Evolutionary conservation across 2,329 filamentous ascomycete species (phyloP).

Genomic region (Claviceps fusiformis): DNA sequence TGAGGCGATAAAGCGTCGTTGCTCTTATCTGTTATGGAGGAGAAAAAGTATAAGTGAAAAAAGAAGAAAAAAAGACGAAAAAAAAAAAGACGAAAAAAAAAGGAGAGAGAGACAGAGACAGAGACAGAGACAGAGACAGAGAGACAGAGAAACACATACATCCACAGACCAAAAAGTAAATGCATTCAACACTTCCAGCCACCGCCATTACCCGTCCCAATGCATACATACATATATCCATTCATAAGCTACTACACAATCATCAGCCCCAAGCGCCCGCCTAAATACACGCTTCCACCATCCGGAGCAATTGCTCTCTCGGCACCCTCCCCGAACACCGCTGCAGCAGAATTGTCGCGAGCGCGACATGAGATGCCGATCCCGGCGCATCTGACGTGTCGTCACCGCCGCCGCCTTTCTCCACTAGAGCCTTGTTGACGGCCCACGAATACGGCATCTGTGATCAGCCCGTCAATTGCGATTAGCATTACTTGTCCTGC

Average conservation of each 20-base stretch:
- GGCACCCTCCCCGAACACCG: constrained; percentile 14
- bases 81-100: not conserved
- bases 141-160: no score
- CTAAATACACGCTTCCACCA: constrained; percentile 13
- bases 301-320: constrained; percentile 13
- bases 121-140: no score
- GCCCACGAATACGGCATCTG: constrained; percentile 16
- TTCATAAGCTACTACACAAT: not conserved
- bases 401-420: constrained; percentile 3
- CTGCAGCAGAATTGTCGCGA: constrained; percentile 14
- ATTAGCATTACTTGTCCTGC: not conserved
- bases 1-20: no score
- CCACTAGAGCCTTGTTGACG: constrained; percentile 12
- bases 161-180: no score
- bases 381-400: constrained; percentile 9
- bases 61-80: not conserved
- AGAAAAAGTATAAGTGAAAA: no score
- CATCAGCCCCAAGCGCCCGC: not conserved
- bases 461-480: no score
- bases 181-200: no score
- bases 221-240: not conserved
- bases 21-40: no score
- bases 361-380: constrained; percentile 10
- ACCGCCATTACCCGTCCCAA: no score
- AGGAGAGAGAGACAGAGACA: not conserved